phyloP scores from a whole-genome alignment of 768 basidiomycete species.

The Sporobolomyces pararoseus region DNA sequence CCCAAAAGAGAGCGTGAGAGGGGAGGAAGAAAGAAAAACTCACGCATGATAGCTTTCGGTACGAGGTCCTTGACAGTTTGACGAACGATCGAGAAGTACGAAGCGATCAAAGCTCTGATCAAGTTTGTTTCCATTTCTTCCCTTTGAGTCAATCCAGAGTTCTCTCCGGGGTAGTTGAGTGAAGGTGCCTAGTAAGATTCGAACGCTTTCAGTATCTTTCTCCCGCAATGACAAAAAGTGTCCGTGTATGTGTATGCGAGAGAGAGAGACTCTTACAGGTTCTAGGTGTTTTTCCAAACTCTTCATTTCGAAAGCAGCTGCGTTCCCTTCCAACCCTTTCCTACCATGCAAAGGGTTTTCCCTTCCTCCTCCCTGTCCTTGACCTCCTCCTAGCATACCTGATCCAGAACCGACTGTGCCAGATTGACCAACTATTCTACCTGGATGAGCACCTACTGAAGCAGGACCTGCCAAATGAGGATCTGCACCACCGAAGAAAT shows the following conservation, averaged over 20 bases:
- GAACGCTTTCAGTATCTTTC: background rate
- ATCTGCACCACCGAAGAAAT: slow-evolving; percentile 87
- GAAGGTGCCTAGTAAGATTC: slow-evolving; percentile 53
- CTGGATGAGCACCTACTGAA: slow-evolving; percentile 6
- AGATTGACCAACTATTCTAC: background rate
- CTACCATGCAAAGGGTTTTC: slow-evolving; percentile 49
- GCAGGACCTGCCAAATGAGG: slow-evolving; percentile 6
- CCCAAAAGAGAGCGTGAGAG: background rate
- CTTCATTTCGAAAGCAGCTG: slow-evolving; percentile 96
- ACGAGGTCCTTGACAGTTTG: slow-evolving; percentile 95
- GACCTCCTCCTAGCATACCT: too few relatives aligned
- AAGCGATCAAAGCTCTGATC: slow-evolving; percentile 88
- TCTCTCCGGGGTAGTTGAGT: slow-evolving; percentile 54
- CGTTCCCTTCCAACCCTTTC: slow-evolving; percentile 63
- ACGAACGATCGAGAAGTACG: slow-evolving; percentile 92
- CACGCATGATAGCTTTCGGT: slow-evolving; percentile 97
- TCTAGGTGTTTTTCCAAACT: slow-evolving; percentile 96
- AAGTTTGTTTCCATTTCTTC: slow-evolving; percentile 97
- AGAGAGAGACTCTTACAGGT: too few relatives aligned
- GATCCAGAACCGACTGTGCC: background rate
- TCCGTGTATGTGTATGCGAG: slow-evolving; percentile 54
- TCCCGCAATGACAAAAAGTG: background rate
- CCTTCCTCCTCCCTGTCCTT: slow-evolving; percentile 20
- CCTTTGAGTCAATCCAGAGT: slow-evolving; percentile 65
- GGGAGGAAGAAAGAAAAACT: background rate